phyloP scores from a whole-genome alignment of 1,284 basidiomycete genomes.

The Xanthoconium separans region DNA sequence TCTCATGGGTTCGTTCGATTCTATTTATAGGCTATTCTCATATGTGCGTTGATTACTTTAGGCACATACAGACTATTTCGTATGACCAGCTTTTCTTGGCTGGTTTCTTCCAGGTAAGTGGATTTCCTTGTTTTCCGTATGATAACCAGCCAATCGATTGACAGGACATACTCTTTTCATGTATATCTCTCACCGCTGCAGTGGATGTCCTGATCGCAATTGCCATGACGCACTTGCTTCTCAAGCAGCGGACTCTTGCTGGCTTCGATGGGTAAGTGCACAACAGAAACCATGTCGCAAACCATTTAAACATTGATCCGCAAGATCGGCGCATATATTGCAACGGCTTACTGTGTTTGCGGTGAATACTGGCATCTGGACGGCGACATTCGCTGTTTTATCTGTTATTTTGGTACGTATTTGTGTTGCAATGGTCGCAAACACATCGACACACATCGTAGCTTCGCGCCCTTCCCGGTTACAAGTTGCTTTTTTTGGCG shows the following conservation, averaged over 20 bases:
- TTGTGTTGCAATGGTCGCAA: background rate
- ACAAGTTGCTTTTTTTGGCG: background rate
- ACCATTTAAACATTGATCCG: too few species aligned
- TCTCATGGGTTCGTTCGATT: constrained; percentile 4
- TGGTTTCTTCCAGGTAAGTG: background rate
- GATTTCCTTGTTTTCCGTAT: background rate
- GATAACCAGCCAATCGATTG: background rate
- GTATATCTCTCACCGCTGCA: background rate
- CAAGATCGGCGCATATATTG: too few species aligned
- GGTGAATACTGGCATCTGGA: too few species aligned
- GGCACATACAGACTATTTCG: background rate
- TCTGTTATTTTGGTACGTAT: too few species aligned
- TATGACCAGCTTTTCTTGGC: background rate
- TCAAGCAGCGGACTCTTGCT: background rate
- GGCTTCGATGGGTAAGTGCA: background rate
- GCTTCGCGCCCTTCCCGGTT: too few species aligned
- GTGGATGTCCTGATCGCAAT: constrained; percentile 11
- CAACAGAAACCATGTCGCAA: background rate
- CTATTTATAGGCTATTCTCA: too few species aligned
- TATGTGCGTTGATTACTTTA: background rate
- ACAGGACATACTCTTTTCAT: background rate
- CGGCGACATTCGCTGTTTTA: too few species aligned
- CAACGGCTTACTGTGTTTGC: too few species aligned
- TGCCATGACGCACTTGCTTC: constrained; percentile 6
- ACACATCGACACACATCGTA: too few species aligned